Evolutionary conservation across 2,329 filamentous ascomycete genomes (phyloP).

Genomic region (Rhynchosporium secalis): DNA sequence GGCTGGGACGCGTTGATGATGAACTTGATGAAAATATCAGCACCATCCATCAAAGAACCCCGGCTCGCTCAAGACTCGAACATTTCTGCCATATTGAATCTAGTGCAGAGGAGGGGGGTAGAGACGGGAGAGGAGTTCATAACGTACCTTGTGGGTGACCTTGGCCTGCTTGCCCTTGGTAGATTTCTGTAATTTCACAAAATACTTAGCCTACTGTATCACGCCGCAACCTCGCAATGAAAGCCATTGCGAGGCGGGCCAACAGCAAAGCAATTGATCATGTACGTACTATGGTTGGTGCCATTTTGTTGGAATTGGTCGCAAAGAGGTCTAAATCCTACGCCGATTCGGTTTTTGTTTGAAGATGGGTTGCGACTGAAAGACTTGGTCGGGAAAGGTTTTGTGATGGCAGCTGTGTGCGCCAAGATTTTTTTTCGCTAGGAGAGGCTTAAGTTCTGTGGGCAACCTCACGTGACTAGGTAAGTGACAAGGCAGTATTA

Average conservation of each 20-base stretch:
- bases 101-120: not conserved
- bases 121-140: not conserved
- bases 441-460: not conserved
- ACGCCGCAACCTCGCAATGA: conserved; percentile 49
- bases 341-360: conserved; percentile 36
- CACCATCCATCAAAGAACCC: not conserved
- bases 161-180: conserved; percentile 73
- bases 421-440: conserved; percentile 33
- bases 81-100: not conserved
- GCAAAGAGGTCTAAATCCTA: conserved; percentile 69
- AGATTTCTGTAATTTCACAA: conserved; percentile 52
- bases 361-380: conserved; percentile 9
- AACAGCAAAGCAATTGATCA: conserved; percentile 88
- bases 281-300: conserved; percentile 83
- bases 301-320: conserved; percentile 67
- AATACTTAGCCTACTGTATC: conserved; percentile 95
- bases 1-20: conserved; percentile 99
- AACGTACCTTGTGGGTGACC: conserved; percentile 50
- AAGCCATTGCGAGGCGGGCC: conserved; percentile 51
- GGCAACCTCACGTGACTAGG: not conserved
- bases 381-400: conserved; percentile 13
- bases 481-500: not conserved
- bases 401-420: conserved; percentile 20
- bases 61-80: not conserved
- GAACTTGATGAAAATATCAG: conserved; percentile 60